phyloP scores from a whole-genome alignment of 306 rosid species.

The Vigna trinervia region DNA sequence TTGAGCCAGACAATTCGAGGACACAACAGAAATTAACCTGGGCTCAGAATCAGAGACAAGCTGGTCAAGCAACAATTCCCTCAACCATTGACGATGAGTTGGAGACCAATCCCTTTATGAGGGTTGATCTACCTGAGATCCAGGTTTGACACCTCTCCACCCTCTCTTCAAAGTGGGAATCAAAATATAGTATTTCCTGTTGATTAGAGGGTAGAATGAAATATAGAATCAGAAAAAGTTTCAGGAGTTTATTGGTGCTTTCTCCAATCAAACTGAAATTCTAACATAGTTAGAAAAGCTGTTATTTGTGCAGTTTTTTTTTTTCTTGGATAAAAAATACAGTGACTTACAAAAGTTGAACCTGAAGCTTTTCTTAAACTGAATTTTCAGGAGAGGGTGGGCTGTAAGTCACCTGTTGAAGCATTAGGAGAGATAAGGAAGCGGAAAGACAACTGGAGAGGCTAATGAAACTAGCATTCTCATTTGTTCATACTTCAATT shows the following conservation, averaged over 20 bases:
- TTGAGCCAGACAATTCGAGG: slow-evolving; percentile 46
- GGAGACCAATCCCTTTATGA: slow-evolving; percentile 83
- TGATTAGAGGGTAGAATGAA: slow-evolving; percentile 12
- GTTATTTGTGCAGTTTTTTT: slow-evolving; percentile 14
- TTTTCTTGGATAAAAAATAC: neutral
- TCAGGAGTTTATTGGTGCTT: neutral
- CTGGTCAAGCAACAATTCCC: slow-evolving; percentile 76
- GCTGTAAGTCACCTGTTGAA: slow-evolving; percentile 67
- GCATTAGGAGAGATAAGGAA: slow-evolving; percentile 69
- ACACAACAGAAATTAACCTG: slow-evolving; percentile 68
- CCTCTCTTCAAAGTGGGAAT: slow-evolving; percentile 20
- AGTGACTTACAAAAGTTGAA: slow-evolving; percentile 1
- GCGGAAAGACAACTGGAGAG: slow-evolving; percentile 81
- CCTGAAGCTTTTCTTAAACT: slow-evolving; percentile 27
- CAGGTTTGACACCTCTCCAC: slow-evolving; percentile 60
- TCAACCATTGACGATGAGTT: slow-evolving; percentile 79
- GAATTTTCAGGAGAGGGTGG: slow-evolving; percentile 61
- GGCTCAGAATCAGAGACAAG: slow-evolving; percentile 73
- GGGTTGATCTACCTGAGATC: slow-evolving; percentile 75
- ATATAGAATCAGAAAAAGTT: neutral
- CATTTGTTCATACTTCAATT: neutral
- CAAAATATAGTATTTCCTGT: slow-evolving; percentile 5
- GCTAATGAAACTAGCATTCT: slow-evolving; percentile 45
- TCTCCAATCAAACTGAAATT: slow-evolving; percentile 9
- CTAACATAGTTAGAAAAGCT: slow-evolving; percentile 9